Conservation (phyloP, 2,329 filamentous ascomycete species). For the Penicillium thymicola region DNA sequence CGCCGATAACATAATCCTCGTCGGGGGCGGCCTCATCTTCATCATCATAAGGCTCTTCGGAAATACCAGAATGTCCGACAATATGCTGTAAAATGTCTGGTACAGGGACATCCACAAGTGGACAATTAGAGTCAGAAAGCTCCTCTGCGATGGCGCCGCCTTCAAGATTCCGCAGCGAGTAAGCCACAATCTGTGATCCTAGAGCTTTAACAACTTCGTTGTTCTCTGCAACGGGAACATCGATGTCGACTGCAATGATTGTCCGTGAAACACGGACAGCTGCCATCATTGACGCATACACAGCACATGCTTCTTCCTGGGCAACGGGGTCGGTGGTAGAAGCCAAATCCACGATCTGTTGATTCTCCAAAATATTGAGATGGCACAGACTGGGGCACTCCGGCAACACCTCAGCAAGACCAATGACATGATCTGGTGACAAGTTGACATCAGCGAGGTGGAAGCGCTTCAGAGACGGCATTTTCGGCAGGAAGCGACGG, state of each 20-base stretch:
- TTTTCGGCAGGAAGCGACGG: constrained; percentile 78
- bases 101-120: constrained; percentile 54
- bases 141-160: constrained; percentile 66
- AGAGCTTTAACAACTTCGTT: constrained; percentile 88
- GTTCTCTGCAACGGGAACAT: constrained; percentile 76
- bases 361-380: constrained; percentile 80
- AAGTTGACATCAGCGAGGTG: constrained; percentile 83
- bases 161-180: constrained; percentile 89
- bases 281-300: constrained; percentile 88
- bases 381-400: constrained; percentile 80
- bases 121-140: constrained; percentile 42
- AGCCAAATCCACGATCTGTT: constrained; percentile 60
- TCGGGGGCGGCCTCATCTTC: constrained; percentile 71
- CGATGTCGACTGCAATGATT: constrained; percentile 86
- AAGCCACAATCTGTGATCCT: constrained; percentile 91
- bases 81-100: constrained; percentile 85
- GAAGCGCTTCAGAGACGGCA: constrained; percentile 74
- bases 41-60: constrained; percentile 51
- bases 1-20: constrained; percentile 93
- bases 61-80: constrained; percentile 64
- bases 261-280: constrained; percentile 79
- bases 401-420: constrained; percentile 82
- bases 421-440: constrained; percentile 83
- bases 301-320: constrained; percentile 89
- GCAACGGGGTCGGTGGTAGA: constrained; percentile 73